A percentile compares a stretch with the other conserved stretches of the same genome.
These are phyloP conservation scores for Fraxinus velutina DNA, from an alignment of 305 asterid species.

Conservation along the genomic window DNA sequence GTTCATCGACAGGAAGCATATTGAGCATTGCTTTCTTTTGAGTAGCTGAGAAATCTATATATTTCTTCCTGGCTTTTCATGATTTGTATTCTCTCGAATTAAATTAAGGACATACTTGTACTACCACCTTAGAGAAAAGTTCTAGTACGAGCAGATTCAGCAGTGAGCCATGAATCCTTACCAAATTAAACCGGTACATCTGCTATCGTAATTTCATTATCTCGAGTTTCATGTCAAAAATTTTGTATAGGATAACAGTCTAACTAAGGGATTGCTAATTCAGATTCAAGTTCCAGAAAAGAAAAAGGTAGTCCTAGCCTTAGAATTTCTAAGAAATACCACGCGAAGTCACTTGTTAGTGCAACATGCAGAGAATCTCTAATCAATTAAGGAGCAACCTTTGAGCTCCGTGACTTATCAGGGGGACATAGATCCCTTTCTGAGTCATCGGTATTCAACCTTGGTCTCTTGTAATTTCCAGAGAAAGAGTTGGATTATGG, in stretches of 20 bases:
- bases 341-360: slow-evolving; percentile 16
- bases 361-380: slow-evolving; percentile 86
- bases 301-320: slow-evolving; percentile 65
- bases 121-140: slow-evolving; percentile 75
- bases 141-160: slow-evolving; percentile 68
- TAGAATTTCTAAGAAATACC: slow-evolving; percentile 70
- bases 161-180: slow-evolving; percentile 53
- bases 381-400: slow-evolving; percentile 67
- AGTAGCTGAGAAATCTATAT: slow-evolving; percentile 56
- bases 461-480: slow-evolving; percentile 39
- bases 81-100: slow-evolving; percentile 73
- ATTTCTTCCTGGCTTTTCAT: slow-evolving; percentile 77
- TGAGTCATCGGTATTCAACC: slow-evolving; percentile 32
- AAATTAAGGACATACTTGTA: slow-evolving; percentile 59
- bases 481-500: slow-evolving; percentile 27
- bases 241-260: slow-evolving; percentile 40
- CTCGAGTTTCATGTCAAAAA: slow-evolving; percentile 32
- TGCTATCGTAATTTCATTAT: slow-evolving; percentile 33
- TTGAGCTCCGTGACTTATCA: slow-evolving; percentile 62
- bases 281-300: slow-evolving; percentile 70
- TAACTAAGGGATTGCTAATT: slow-evolving; percentile 67
- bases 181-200: slow-evolving; percentile 52
- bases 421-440: slow-evolving; percentile 61
- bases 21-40: slow-evolving; percentile 59
- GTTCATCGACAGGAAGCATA: slow-evolving; percentile 71